A percentile compares a stretch with the other conserved stretches of the same genome.
These are phyloP conservation scores for Tetradesmus lagerheimii DNA, from an alignment of 139 green algal genomes.

Conservation along the genomic window DNA sequence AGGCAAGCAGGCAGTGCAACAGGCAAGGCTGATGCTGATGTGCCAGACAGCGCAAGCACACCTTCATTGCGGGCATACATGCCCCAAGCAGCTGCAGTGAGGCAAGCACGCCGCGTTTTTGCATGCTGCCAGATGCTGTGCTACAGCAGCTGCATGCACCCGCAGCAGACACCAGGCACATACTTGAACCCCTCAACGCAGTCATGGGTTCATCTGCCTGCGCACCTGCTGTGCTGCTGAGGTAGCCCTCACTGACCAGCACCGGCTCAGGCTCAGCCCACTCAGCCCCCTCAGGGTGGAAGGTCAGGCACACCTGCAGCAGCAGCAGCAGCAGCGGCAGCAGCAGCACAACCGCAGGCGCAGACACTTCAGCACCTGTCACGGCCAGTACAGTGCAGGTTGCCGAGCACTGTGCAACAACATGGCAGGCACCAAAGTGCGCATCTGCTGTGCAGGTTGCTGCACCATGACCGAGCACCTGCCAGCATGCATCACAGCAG, in stretches of 20 bases:
- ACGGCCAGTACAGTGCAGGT: too few relatives aligned
- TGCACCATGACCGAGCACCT: neutral
- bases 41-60: too few relatives aligned
- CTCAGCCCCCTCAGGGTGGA: slow-evolving; percentile 83
- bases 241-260: slow-evolving; percentile 62
- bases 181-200: too few relatives aligned
- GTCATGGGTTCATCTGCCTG: neutral
- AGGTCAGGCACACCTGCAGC: slow-evolving; percentile 65
- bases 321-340: neutral
- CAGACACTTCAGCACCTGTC: too few relatives aligned
- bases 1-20: neutral
- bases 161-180: too few relatives aligned
- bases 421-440: neutral
- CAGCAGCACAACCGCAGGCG: neutral
- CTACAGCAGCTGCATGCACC: neutral
- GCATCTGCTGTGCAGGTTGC: neutral
- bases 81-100: too few relatives aligned
- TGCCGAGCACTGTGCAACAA: neutral
- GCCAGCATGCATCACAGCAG: neutral
- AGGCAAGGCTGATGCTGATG: neutral
- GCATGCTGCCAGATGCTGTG: too few relatives aligned
- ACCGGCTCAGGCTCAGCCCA: slow-evolving; percentile 73
- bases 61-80: too few relatives aligned
- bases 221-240: slow-evolving; percentile 48
- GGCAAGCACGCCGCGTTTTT: too few relatives aligned